These are phyloP conservation scores for Daedalea quercina DNA, from an alignment of 768 basidiomycete species.

Conservation along the genomic window DNA sequence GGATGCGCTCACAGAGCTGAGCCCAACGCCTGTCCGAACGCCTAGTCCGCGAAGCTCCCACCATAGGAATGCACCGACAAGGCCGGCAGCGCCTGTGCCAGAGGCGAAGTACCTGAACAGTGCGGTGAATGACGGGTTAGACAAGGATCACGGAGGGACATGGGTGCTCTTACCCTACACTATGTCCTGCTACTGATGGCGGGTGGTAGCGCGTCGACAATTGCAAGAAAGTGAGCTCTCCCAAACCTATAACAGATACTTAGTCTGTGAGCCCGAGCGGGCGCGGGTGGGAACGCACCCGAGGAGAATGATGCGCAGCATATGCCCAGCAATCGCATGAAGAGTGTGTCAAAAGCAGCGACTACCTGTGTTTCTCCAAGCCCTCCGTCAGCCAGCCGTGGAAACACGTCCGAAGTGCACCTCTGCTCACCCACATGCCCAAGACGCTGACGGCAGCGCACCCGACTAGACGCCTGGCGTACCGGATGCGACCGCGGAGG, in stretches of 20 bases:
- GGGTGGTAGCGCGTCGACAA: slow-evolving; percentile 79
- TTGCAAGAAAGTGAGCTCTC: slow-evolving; percentile 92
- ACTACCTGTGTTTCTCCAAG: slow-evolving; percentile 50
- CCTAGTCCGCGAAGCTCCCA: slow-evolving; percentile 87
- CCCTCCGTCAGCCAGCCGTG: not conserved
- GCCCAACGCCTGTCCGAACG: slow-evolving; percentile 73
- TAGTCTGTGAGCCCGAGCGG: no score
- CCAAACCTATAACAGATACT: slow-evolving; percentile 78
- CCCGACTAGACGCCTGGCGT: slow-evolving; percentile 62
- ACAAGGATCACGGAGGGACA: not conserved
- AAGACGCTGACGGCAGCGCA: slow-evolving; percentile 70
- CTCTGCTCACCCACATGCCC: slow-evolving; percentile 77
- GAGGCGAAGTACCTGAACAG: slow-evolving; percentile 71
- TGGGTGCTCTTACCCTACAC: slow-evolving; percentile 65
- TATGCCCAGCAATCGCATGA: slow-evolving; percentile 74
- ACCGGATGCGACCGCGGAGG: slow-evolving; percentile 79
- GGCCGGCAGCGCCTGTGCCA: slow-evolving; percentile 91
- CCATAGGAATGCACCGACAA: slow-evolving; percentile 91
- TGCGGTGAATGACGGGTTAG: not conserved
- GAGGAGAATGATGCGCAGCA: slow-evolving; percentile 81
- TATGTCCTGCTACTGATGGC: slow-evolving; percentile 62
- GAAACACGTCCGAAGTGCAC: not conserved
- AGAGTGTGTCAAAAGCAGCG: slow-evolving; percentile 59
- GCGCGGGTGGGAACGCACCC: no score
- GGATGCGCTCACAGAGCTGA: slow-evolving; percentile 70